These are phyloP conservation scores for Ascochyta clinopodiicola DNA, from an alignment of 2,329 filamentous ascomycete species.

Conservation along the genomic window DNA sequence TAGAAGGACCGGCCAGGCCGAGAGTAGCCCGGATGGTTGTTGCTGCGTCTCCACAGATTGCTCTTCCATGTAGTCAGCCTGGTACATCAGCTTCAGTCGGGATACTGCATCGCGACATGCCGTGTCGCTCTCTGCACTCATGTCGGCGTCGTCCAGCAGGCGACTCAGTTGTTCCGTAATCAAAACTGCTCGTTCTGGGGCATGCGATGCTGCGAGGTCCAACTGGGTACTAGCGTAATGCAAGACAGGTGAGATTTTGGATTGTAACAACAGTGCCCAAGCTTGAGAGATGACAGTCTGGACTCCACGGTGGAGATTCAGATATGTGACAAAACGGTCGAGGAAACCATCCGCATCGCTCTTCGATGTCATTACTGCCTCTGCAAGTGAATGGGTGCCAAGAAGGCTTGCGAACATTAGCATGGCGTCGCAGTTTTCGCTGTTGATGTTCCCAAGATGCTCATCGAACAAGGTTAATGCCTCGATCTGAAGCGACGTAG, in stretches of 20 bases:
- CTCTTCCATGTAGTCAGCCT: slow-evolving; percentile 4
- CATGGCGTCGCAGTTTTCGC: slow-evolving; percentile 22
- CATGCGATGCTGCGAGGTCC: slow-evolving; percentile 6
- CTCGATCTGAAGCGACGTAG: slow-evolving; percentile 22
- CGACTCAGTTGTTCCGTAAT: slow-evolving; percentile 10
- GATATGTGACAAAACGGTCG: slow-evolving; percentile 24
- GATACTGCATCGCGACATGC: slow-evolving; percentile 23
- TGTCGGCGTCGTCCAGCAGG: slow-evolving; percentile 20
- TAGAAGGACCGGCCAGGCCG: slow-evolving; percentile 27
- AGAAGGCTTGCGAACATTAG: slow-evolving; percentile 23
- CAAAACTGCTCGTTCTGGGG: slow-evolving; percentile 6
- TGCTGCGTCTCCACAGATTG: background rate
- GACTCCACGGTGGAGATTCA: slow-evolving; percentile 28
- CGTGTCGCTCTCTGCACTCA: slow-evolving; percentile 1
- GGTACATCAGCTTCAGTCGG: slow-evolving; percentile 20
- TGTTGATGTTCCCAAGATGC: slow-evolving; percentile 9
- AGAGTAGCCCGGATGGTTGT: slow-evolving; percentile 17
- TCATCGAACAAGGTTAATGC: slow-evolving; percentile 22
- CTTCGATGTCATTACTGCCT: slow-evolving; percentile 17
- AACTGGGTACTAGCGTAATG: slow-evolving; percentile 8
- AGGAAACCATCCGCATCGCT: slow-evolving; percentile 18
- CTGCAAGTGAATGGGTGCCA: slow-evolving; percentile 23
- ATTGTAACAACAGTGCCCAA: slow-evolving; percentile 19
- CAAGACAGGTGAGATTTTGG: slow-evolving; percentile 19
- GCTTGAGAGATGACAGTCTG: slow-evolving; percentile 17